Evolutionary conservation across 257 asterid species (phyloP).

Genomic region (Salvia rosmarinus): DNA sequence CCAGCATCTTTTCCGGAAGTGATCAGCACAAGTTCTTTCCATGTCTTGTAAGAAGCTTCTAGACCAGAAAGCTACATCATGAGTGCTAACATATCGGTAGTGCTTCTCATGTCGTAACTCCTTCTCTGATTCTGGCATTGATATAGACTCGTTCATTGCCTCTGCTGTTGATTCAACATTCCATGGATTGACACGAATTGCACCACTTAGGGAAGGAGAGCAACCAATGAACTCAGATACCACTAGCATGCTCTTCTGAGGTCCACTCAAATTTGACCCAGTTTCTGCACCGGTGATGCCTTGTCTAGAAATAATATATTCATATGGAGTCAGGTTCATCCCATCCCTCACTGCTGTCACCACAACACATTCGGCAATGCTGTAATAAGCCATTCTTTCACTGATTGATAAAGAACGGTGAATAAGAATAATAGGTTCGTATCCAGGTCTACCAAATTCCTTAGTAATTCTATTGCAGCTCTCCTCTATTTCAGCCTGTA

Average conservation of each 20-base stretch:
- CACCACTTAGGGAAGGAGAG: slow-evolving; percentile 86
- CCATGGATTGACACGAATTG: slow-evolving; percentile 84
- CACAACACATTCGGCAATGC: slow-evolving; percentile 72
- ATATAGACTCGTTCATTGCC: slow-evolving; percentile 74
- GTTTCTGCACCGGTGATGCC: slow-evolving; percentile 57
- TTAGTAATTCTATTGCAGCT: slow-evolving; percentile 59
- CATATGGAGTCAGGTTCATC: slow-evolving; percentile 76
- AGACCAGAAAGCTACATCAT: slow-evolving; percentile 75
- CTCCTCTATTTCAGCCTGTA: slow-evolving; percentile 65
- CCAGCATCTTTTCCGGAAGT: slow-evolving; percentile 74
- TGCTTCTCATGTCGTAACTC: slow-evolving; percentile 82
- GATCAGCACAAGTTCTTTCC: slow-evolving; percentile 83
- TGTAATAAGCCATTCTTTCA: slow-evolving; percentile 75
- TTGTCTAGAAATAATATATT: slow-evolving; percentile 75
- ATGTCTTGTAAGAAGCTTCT: slow-evolving; percentile 83
- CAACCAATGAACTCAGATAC: slow-evolving; percentile 84
- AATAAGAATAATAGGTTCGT: slow-evolving; percentile 64
- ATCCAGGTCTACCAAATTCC: slow-evolving; percentile 66
- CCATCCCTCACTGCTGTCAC: slow-evolving; percentile 87
- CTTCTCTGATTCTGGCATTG: slow-evolving; percentile 71
- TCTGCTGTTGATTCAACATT: slow-evolving; percentile 75
- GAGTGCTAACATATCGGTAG: slow-evolving; percentile 75
- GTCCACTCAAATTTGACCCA: slow-evolving; percentile 47
- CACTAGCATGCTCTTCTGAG: slow-evolving; percentile 78
- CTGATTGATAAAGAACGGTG: slow-evolving; percentile 51